Base-by-base conservation (phyloP, 345 rosid genomes). In the Lumnitzera racemosa region DNA sequence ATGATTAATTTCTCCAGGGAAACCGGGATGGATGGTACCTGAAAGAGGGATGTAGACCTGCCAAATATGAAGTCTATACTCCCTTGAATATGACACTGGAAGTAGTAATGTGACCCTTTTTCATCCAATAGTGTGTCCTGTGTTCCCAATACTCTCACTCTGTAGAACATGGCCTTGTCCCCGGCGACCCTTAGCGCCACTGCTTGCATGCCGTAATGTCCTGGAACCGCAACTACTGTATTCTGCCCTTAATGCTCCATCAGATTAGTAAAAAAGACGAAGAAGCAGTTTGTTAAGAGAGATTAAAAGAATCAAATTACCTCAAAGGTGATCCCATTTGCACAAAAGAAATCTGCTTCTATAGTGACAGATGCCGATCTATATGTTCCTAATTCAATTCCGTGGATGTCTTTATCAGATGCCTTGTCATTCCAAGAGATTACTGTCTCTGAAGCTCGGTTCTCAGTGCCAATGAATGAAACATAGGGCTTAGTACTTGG, bases 71-170 rank as follows among this genome's bases (percentile, higher is more conserved):
- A 94, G 29, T 94, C 99, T 2, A 89, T 67, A 50, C 69, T 81
- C 61, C 99, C 97, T 71, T 79, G 87, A 59, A 94, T 84, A 57
- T 83, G 67, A 59, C 82, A 85, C 56, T 72, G 80, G 59, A 77
- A 87, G 64, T 75, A 92, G 70, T 84, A 94, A 46, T 89, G 99
- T 4, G 95, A 77, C 31, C 99, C 99, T 13, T 63, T 60, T 14
- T 83, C 97, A 74, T 89, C 97, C 52, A 80, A 61, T 47, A 94
- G 96, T 0, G 97, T 94, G 70, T 94, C 99, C 74, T 94, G 99
- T 41, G 96, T 70, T 63, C 97, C 99, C 59, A 85, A 51, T 29
- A 87, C 77, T 24, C 80, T 74, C 12, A 86, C 83, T 71, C 27
- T 90, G 67, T 86, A 88, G 54, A 94, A 84, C 87, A 90, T 71